Evolutionary conservation across 352 stramenopile species (phyloP).

Genomic region (Phytophthora agathidicida): DNA sequence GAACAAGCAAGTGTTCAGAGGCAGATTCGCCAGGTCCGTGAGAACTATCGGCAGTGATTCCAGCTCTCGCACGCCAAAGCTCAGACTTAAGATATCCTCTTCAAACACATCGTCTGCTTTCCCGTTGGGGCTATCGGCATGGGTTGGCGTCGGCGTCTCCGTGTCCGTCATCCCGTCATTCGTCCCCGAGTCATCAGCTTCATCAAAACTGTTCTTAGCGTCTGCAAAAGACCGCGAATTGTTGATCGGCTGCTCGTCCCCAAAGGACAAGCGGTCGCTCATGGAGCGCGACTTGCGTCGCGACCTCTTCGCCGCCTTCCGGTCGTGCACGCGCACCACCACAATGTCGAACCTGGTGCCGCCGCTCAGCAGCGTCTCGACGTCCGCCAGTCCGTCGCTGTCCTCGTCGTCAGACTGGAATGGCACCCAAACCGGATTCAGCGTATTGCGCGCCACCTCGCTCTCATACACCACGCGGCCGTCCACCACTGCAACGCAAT

Average conservation of each 20-base stretch:
- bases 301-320: constrained; percentile 39
- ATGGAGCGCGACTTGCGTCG: constrained; percentile 58
- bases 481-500: constrained; percentile 71
- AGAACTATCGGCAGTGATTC: constrained; percentile 67
- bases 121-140: constrained; percentile 10
- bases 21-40: constrained; percentile 68
- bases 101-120: constrained; percentile 28
- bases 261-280: constrained; percentile 41
- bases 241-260: constrained; percentile 50
- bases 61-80: constrained; percentile 72
- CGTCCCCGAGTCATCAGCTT: constrained; percentile 34
- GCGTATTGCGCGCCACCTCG: constrained; percentile 67
- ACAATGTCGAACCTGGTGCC: constrained; percentile 68
- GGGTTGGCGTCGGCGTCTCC: constrained; percentile 25
- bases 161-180: constrained; percentile 33
- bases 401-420: constrained; percentile 57
- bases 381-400: constrained; percentile 27
- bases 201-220: constrained; percentile 37
- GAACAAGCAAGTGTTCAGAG: constrained; percentile 84
- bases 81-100: constrained; percentile 66
- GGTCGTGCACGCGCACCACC: constrained; percentile 69
- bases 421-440: constrained; percentile 85
- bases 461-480: constrained; percentile 74
- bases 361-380: constrained; percentile 52
- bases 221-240: constrained; percentile 53